Percentiles rank a stretch among this genome's conserved stretches.
phyloP scores from a whole-genome alignment of 192 early-diverging fungal species.

The Mortierella antarctica region DNA sequence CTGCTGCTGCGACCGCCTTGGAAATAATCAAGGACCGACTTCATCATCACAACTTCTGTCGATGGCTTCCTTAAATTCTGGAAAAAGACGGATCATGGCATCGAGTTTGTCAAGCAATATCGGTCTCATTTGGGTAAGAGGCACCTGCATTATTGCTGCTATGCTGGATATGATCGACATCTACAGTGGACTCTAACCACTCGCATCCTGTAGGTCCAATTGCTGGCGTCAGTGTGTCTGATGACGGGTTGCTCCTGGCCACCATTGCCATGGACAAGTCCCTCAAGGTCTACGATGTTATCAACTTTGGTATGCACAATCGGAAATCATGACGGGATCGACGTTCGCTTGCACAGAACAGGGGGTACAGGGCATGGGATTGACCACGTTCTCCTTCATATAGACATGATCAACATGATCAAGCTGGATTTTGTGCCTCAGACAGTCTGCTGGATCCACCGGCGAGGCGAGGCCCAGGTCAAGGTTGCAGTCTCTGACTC shows the following conservation, averaged over 20 bases:
- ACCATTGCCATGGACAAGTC: slow-evolving; percentile 85
- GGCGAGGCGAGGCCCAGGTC: slow-evolving; percentile 84
- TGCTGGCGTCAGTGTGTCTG: slow-evolving; percentile 67
- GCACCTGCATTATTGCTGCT: background rate
- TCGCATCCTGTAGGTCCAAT: slow-evolving; percentile 52
- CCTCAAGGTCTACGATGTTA: slow-evolving; percentile 94
- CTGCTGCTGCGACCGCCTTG: background rate
- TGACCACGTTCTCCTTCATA: background rate
- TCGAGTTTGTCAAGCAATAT: slow-evolving; percentile 99
- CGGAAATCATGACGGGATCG: no score
- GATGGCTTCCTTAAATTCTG: slow-evolving; percentile 99
- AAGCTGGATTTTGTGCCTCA: slow-evolving; percentile 80
- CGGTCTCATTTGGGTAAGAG: slow-evolving; percentile 81
- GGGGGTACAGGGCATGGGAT: background rate
- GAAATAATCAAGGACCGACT: slow-evolving; percentile 74
- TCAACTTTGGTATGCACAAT: slow-evolving; percentile 84
- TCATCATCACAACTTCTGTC: slow-evolving; percentile 92
- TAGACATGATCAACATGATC: slow-evolving; percentile 98
- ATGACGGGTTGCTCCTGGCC: slow-evolving; percentile 85
- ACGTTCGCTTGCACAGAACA: background rate
- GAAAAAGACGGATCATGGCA: slow-evolving; percentile 92
- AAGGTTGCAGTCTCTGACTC: slow-evolving; percentile 88
- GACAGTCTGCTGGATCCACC: slow-evolving; percentile 86
- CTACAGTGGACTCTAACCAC: background rate
- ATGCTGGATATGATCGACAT: background rate